Evolutionary conservation across 805 yeast genomes (phyloP), one percentile per base, ranked within the genome.

Genomic region (Starmera caribaea): DNA sequence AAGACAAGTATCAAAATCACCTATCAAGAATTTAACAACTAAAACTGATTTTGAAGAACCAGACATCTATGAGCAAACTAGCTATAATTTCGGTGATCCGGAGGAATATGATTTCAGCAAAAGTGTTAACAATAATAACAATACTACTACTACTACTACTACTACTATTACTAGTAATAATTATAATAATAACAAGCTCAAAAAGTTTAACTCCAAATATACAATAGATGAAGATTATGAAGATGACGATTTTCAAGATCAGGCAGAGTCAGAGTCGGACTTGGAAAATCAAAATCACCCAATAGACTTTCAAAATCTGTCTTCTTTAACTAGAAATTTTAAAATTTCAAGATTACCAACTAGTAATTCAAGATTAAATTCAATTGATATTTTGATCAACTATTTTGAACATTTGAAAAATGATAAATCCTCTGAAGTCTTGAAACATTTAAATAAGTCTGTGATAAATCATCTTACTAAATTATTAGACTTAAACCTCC

Each of bases 401-500:
- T 38, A 43, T 37, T 30, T 32, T 50, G 2, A 39, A 28, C 5
- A 34, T 31, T 4, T 34, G 37, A 24, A 31, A 41, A 4, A 44
- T 48, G 9, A 9, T 14, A 26, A 35, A 47, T 13, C n/a, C 24
- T 3, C 14, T 32, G 12, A 11, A 30, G 9, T 37, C 42, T 29
- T 41, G 47, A 8, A 33, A 38, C 2, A 49, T 39, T 8, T 63
- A 60, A 43, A 36, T 42, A 41, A 43, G 3, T 32, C 48, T n/a
- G 40, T 58, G n/a, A 47, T 48, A 12, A 38, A 40, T 3, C 59
- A 61, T 51, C 58, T 66, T 34, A 46, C 46, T 2, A 48, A 51
- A 11, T 44, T 64, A 21, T 49, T 66, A 28, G 72, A 67, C 45
- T 38, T 61, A 6, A 55, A 59, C 39, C 41, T 67, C 33, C 49